Evolutionary conservation across 1,284 basidiomycete genomes (phyloP), one percentile per base, ranked within the genome.

Genomic region (Singerocomus rubriflavus): DNA sequence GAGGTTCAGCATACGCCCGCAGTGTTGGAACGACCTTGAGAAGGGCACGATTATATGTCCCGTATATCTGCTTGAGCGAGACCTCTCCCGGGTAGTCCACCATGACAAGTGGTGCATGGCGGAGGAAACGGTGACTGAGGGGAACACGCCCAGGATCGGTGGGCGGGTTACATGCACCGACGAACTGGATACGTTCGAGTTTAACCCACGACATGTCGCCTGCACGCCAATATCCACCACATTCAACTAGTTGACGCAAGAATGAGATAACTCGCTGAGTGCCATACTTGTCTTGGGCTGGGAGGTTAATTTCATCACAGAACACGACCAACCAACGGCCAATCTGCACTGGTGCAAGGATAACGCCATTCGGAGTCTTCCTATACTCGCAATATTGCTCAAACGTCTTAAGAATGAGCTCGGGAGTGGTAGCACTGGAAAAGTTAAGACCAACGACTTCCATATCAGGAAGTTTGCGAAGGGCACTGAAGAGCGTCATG

Each of bases 81-180:
- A 95, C 77, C 69, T 97, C 93, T 52, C 96, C 97, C 9, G 97
- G 97, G 69, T 99, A 99, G 68, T 99, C 97, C 50, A 99, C 97
- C 96, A 99, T 98, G 66, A 99, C 84, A n/a, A 99, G 78, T 0
- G 97, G 97, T 0, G 96, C 95, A 71, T 99, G 98, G 9, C 97
- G 89, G 53, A 99, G 79, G 85, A 99, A 99, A 56, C 97, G 85
- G 68, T 97, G 94, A 55, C 84, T 95, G 51, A 99, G 85, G 31
- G 96, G 93, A n/a, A 99, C 95, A 71, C 97, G 93, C 48, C 97
- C 97, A 37, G 97, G 95, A 74, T 99, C 97, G n/a, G 97, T 99
- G 0, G 97, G 98, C 21, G 97, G 97, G 66, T 99, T 99, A 73
- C 97, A 99, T 40, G 97, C 97, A 31, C 97, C 97, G 36, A 99